Evolutionary conservation across 2,329 filamentous ascomycete species (phyloP), one percentile per base, ranked within the genome.

Genomic region (Beauveria sp.): DNA sequence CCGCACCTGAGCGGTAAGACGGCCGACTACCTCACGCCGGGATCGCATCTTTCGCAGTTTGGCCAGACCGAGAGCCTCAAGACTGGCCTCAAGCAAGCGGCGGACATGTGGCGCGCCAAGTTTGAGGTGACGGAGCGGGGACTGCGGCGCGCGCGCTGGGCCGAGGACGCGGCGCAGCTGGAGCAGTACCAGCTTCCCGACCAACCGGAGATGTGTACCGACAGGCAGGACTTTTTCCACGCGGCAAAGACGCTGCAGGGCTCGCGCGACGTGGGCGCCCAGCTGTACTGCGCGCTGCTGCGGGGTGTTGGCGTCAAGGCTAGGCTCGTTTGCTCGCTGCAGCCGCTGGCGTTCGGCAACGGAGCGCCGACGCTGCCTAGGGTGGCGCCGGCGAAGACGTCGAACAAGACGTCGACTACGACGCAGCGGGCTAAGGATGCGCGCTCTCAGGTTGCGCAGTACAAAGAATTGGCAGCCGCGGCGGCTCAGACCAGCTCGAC

Each of bases 241-340:
- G 87, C 89, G 34, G 91, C 93, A 0, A 81, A 78, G 63, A 83
- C 76, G 5, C 74, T 96, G 20, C 79, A 86, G 65, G 96, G 93
- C 0, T 98, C 93, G 9, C 85, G 93, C 65, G 95, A 99, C 72
- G 81, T 96, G 10, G 95, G 93, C 0, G 90, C 91, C 1, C 93
- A 98, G 71, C 74, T 99, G 0, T 96, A 96, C 69, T 98, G 95
- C 72, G 89, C 93, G 3, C 75, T 98, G 38, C 80, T 99, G 4
- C 87, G 95, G 20, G 84, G 86, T n/a, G 85, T 83, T n/a, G 92
- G 91, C 3, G 85, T 98, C 7, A 86, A 91, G 65, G 82, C 90
- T 5, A 84, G 95, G 14, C 80, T 99, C 5, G 89, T 98, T 0
- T 97, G 92, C 73, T 99, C 95, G 5, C 77, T 99, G 3, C 95